phyloP scores from a whole-genome alignment of 2,329 filamentous ascomycete species.

The Thielaviopsis cerberus region DNA sequence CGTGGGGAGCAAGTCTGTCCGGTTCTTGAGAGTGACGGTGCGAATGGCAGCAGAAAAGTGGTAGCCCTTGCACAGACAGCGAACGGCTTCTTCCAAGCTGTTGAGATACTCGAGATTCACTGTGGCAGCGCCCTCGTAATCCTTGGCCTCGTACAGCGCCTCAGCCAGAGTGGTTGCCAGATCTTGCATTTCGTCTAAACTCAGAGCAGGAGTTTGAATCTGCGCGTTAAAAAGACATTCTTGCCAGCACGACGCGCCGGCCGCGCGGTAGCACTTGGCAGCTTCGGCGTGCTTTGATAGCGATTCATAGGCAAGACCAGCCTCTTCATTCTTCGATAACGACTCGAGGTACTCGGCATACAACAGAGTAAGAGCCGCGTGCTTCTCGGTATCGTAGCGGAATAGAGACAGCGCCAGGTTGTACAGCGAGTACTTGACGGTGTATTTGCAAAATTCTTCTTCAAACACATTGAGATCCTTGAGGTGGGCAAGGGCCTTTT shows the following conservation, averaged over 20 bases:
- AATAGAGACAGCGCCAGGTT: slow-evolving; percentile 60
- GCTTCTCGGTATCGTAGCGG: slow-evolving; percentile 55
- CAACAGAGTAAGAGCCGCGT: slow-evolving; percentile 50
- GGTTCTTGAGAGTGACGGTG: slow-evolving; percentile 42
- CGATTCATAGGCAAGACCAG: slow-evolving; percentile 79
- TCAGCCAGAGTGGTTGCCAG: slow-evolving; percentile 63
- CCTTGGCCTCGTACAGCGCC: slow-evolving; percentile 64
- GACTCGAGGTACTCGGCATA: slow-evolving; percentile 65
- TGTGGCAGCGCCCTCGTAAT: slow-evolving; percentile 60
- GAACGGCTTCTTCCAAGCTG: slow-evolving; percentile 50
- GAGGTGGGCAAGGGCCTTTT: slow-evolving; percentile 63
- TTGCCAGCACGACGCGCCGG: slow-evolving; percentile 62
- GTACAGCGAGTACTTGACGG: slow-evolving; percentile 63
- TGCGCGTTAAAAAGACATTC: slow-evolving; percentile 71
- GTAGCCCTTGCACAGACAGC: slow-evolving; percentile 71
- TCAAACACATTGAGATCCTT: slow-evolving; percentile 55
- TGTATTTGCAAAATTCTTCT: slow-evolving; percentile 56
- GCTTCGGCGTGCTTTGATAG: slow-evolving; percentile 56
- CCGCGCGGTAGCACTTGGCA: slow-evolving; percentile 65
- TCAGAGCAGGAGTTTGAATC: slow-evolving; percentile 42
- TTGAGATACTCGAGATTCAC: slow-evolving; percentile 67
- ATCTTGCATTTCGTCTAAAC: slow-evolving; percentile 38
- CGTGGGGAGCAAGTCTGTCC: slow-evolving; percentile 42
- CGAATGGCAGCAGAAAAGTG: slow-evolving; percentile 80
- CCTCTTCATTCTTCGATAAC: slow-evolving; percentile 63